Evolutionary conservation across 495 filamentous ascomycete genomes (phyloP).

Genomic region (Penicillium verhagenii): DNA sequence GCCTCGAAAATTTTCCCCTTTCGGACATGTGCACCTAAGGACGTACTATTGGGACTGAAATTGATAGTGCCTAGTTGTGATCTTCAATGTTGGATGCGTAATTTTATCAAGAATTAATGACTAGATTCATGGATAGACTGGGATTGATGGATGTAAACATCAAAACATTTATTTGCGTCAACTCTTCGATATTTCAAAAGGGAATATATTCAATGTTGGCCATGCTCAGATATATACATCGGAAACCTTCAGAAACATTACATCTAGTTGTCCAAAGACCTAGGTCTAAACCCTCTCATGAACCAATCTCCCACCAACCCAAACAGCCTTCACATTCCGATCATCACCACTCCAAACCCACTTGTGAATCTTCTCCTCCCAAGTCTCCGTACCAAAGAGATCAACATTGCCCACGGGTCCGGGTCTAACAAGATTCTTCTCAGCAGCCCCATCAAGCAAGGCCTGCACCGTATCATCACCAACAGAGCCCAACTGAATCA

Average conservation of each 20-base stretch:
- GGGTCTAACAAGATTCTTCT: neutral
- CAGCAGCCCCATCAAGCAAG: neutral
- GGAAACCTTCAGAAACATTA: neutral
- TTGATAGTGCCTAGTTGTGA: no score
- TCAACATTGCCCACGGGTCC: constrained; percentile 51
- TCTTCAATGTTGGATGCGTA: no score
- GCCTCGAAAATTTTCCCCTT: no score
- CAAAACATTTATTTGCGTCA: no score
- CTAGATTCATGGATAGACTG: no score
- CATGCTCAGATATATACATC: neutral
- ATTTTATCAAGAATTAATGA: no score
- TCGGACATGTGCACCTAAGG: no score
- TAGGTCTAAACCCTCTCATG: constrained; percentile 43
- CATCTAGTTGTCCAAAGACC: no score
- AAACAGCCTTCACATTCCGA: constrained; percentile 76
- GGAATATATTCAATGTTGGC: no score
- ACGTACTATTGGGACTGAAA: no score
- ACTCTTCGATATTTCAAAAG: no score
- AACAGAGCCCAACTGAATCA: constrained; percentile 58
- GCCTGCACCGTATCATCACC: neutral
- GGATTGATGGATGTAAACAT: no score
- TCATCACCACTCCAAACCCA: constrained; percentile 92
- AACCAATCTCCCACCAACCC: constrained; percentile 68
- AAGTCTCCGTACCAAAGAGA: constrained; percentile 79
- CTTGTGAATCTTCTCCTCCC: constrained; percentile 78